phyloP scores from a whole-genome alignment of 495 filamentous ascomycete species.

The Hypomontagnella submonticulosa region DNA sequence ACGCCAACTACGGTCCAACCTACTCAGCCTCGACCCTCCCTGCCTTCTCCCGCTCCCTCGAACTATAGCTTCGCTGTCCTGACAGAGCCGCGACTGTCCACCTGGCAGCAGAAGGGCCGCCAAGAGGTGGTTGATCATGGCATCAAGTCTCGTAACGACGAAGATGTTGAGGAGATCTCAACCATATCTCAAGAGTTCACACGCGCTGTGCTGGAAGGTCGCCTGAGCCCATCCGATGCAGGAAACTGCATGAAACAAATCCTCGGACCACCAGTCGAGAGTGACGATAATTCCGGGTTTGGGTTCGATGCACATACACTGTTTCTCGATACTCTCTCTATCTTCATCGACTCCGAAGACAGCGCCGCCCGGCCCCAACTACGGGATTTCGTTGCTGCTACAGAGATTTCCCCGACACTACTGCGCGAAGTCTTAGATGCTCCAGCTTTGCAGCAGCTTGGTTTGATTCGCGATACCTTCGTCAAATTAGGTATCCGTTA shows the following conservation, averaged over 20 bases:
- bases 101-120: conserved; percentile 61
- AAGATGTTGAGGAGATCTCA: conserved; percentile 72
- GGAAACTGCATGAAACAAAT: conserved; percentile 81
- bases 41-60: conserved; percentile 47
- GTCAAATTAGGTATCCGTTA: conserved; percentile 84
- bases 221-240: conserved; percentile 71
- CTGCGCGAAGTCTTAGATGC: conserved; percentile 89
- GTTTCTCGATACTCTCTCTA: conserved; percentile 84
- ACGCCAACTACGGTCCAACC: conserved; percentile 40
- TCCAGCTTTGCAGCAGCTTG: conserved; percentile 74
- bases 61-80: conserved; percentile 61
- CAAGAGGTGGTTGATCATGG: conserved; percentile 63
- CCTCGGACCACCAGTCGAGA: conserved; percentile 64
- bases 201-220: conserved; percentile 73
- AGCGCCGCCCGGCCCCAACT: conserved; percentile 53
- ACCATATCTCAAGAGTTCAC: conserved; percentile 88
- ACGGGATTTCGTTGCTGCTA: conserved; percentile 71
- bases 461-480: conserved; percentile 86
- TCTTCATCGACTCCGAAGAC: conserved; percentile 76
- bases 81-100: conserved; percentile 57
- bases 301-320: conserved; percentile 71
- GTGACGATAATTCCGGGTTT: conserved; percentile 53
- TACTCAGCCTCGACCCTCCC: conserved; percentile 37
- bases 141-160: conserved; percentile 67
- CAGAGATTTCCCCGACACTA: conserved; percentile 73